Conservation (phyloP, 768 basidiomycete genomes). For the Suillus spraguei region DNA sequence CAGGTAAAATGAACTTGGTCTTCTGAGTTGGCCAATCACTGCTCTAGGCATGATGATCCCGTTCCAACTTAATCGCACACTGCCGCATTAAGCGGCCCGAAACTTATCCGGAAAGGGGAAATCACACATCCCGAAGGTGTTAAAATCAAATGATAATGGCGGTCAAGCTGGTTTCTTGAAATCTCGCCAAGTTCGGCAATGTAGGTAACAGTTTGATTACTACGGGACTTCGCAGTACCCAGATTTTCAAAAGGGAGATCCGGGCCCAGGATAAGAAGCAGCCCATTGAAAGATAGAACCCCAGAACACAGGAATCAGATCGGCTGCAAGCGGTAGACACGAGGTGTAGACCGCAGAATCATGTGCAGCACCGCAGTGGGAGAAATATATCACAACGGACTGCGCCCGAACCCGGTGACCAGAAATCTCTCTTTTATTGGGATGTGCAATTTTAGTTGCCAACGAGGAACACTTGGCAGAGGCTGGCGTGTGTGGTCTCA, state of each 20-base stretch:
- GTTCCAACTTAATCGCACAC: slow-evolving; percentile 4
- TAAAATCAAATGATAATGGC: not conserved
- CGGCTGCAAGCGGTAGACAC: slow-evolving; percentile 27
- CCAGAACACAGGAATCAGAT: slow-evolving; percentile 16
- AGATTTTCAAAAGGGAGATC: slow-evolving; percentile 11
- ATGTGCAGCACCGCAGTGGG: slow-evolving; percentile 17
- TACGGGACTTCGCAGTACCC: not conserved
- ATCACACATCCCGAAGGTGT: not conserved
- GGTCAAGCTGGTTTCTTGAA: too few relatives aligned
- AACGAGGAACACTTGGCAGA: slow-evolving; percentile 15
- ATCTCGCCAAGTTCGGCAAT: not conserved
- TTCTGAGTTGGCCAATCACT: not conserved
- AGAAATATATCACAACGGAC: slow-evolving; percentile 20
- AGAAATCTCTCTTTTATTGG: slow-evolving; percentile 21
- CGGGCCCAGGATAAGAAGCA: slow-evolving; percentile 14
- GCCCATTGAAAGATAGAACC: slow-evolving; percentile 17
- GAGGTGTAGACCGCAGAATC: slow-evolving; percentile 24
- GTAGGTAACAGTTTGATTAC: not conserved
- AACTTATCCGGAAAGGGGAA: not conserved
- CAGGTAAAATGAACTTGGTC: slow-evolving; percentile 4
- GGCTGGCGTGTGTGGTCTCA: slow-evolving; percentile 21
- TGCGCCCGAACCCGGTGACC: slow-evolving; percentile 26
- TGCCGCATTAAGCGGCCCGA: not conserved
- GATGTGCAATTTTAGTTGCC: slow-evolving; percentile 20
- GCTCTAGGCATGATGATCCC: not conserved